These are phyloP conservation scores for Amanita exitialis DNA, from an alignment of 768 basidiomycete species.

Conservation along the genomic window DNA sequence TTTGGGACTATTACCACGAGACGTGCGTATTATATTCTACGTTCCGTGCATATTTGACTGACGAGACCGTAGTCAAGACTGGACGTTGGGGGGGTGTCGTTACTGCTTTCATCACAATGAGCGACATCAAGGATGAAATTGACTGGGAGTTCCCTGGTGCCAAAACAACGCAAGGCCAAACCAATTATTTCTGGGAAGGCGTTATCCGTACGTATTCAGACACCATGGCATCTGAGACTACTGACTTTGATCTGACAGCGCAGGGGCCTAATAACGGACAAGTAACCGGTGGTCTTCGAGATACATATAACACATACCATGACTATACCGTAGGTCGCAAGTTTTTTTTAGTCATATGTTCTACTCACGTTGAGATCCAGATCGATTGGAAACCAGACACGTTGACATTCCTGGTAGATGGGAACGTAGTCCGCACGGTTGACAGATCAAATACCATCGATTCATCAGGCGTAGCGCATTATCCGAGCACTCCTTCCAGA, in stretches of 20 bases:
- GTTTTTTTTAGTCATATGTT: neutral
- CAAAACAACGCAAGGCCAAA: slow-evolving; percentile 55
- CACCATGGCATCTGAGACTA: neutral
- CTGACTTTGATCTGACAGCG: slow-evolving; percentile 19
- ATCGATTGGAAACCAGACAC: slow-evolving; percentile 72
- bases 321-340: slow-evolving; percentile 53
- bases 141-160: slow-evolving; percentile 81
- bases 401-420: slow-evolving; percentile 62
- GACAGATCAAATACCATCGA: slow-evolving; percentile 48
- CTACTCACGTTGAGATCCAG: slow-evolving; percentile 24
- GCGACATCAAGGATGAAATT: slow-evolving; percentile 75
- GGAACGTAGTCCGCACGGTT: slow-evolving; percentile 59
- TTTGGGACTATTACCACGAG: slow-evolving; percentile 68
- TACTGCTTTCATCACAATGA: slow-evolving; percentile 81
- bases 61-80: slow-evolving; percentile 49
- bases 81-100: slow-evolving; percentile 76
- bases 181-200: slow-evolving; percentile 77
- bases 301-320: slow-evolving; percentile 66
- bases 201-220: slow-evolving; percentile 41
- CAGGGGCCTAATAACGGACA: slow-evolving; percentile 35
- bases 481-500: slow-evolving; percentile 71
- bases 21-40: slow-evolving; percentile 23
- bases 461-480: slow-evolving; percentile 46
- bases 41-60: neutral
- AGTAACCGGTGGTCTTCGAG: slow-evolving; percentile 36